These are phyloP conservation scores for Pseudozyma sp. DNA, from an alignment of 1,284 basidiomycete genomes.

Conservation along the genomic window DNA sequence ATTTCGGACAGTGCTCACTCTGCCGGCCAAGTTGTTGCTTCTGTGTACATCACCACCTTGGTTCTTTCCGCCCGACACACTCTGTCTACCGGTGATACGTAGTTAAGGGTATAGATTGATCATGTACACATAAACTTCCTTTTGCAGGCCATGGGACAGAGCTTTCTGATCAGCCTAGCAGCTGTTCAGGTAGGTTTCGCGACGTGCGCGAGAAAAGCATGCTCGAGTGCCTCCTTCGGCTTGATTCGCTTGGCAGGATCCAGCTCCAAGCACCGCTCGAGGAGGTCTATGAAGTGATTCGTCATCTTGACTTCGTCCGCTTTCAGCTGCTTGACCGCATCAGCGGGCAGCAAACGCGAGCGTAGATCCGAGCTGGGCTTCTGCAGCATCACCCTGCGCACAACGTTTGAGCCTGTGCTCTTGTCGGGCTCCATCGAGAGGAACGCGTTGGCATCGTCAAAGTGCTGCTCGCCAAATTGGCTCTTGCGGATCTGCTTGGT, in stretches of 20 bases:
- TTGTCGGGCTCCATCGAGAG: constrained; percentile 59
- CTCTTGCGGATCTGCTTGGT: constrained; percentile 93
- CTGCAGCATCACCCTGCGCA: constrained; percentile 84
- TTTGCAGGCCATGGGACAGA: no score
- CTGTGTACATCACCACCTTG: no score
- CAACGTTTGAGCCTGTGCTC: constrained; percentile 74
- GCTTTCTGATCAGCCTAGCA: not conserved
- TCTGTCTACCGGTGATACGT: no score
- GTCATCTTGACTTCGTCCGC: constrained; percentile 88
- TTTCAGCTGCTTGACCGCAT: constrained; percentile 78
- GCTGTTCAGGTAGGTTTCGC: not conserved
- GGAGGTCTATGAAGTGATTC: constrained; percentile 85
- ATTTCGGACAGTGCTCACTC: not conserved
- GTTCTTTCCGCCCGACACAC: no score
- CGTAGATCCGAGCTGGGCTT: constrained; percentile 85
- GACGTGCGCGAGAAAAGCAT: constrained; percentile 76
- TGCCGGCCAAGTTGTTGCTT: not conserved
- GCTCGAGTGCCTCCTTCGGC: constrained; percentile 85
- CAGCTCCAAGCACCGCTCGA: constrained; percentile 91
- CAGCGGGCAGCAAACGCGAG: constrained; percentile 82
- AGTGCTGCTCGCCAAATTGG: constrained; percentile 89
- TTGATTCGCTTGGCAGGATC: constrained; percentile 87
- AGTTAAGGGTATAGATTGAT: no score
- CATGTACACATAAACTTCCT: no score
- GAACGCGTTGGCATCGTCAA: constrained; percentile 81